Evolutionary conservation across 2,329 filamentous ascomycete genomes (phyloP), one percentile per base, ranked within the genome.

Genomic region (Gaeumannomyces tritici): DNA sequence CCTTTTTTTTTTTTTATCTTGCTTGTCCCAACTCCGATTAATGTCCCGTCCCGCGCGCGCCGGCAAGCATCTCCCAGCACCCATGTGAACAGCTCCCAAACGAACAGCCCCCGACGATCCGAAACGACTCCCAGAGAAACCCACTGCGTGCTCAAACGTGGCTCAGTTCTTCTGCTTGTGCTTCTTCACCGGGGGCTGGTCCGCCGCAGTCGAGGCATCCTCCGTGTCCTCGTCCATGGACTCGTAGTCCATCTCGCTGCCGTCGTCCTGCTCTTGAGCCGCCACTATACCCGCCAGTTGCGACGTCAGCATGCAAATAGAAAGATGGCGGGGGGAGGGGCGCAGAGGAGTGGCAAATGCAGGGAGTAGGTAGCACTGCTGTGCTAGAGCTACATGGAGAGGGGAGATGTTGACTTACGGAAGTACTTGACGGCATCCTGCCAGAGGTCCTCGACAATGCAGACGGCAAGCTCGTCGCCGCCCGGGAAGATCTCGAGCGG

Each of bases 351-450:
- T n/a, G 42, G 18, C 18, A n/a, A 47, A 47, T 18, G 27, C 57
- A 35, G n/a, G n/a, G n/a, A n/a, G n/a, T n/a, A n/a, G n/a, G n/a
- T n/a, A 27, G 31, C n/a, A 29, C 6, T n/a, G 9, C n/a, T 24
- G 35, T 4, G 12, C 31, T 24, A 21, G 31, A 24, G 4, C 15
- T n/a, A 3, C 21, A 60, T 56, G 33, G 65, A 62, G 60, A 62
- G 59, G 47, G 62, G 60, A 54, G 54, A 29, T 28, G 18, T 51
- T 62, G n/a, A 84, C 90, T 77, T 79, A 95, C 91, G 89, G 78
- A 95, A 98, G 78, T 95, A 96, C 74, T 90, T 91, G 74, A 96
- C 88, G 63, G 93, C 93, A 66, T 87, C 86, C 59, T 91, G 90
- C 88, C 89, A 97, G 61, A 98, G 78, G 68, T 98, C 93, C 72